A percentile compares a stretch with the other conserved stretches of the same genome.
These are phyloP conservation scores for Fusarium praegraminearum DNA, from an alignment of 2,329 filamentous ascomycete genomes.

Conservation along the genomic window DNA sequence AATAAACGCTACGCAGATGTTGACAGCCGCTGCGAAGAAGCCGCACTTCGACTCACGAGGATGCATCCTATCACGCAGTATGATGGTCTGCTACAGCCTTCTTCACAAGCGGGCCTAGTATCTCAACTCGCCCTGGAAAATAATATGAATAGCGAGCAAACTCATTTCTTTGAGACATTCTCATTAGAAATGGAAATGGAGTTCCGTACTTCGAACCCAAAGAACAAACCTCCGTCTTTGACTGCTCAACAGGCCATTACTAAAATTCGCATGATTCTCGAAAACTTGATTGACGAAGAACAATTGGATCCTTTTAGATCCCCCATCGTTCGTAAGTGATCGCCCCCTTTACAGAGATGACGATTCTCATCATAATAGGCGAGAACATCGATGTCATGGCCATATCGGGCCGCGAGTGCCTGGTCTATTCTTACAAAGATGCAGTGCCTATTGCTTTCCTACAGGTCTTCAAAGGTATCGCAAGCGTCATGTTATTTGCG, in stretches of 20 bases:
- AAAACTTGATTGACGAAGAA: neutral
- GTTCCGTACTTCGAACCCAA: neutral
- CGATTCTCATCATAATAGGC: neutral
- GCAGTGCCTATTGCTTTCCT: neutral
- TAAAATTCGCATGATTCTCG: neutral
- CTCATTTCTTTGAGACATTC: neutral
- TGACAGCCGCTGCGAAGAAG: neutral
- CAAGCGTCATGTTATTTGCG: neutral
- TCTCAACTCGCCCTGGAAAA: neutral
- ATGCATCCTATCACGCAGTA: neutral
- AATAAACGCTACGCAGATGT: neutral
- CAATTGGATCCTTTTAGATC: neutral
- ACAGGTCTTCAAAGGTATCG: neutral
- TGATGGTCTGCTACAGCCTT: too few species aligned
- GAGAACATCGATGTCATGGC: conserved; percentile 4
- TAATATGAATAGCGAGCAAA: too few species aligned
- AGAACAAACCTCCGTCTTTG: neutral
- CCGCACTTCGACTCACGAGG: neutral
- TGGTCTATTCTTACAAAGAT: neutral
- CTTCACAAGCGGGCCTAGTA: rapidly evolving
- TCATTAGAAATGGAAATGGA: conserved; percentile 3
- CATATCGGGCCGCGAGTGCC: neutral
- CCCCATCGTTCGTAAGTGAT: neutral
- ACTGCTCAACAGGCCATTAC: neutral
- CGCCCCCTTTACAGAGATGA: too few species aligned